Evolutionary conservation across 1,139 yeast genomes (phyloP).

Genomic region (Blastobotrys buckinghamii): DNA sequence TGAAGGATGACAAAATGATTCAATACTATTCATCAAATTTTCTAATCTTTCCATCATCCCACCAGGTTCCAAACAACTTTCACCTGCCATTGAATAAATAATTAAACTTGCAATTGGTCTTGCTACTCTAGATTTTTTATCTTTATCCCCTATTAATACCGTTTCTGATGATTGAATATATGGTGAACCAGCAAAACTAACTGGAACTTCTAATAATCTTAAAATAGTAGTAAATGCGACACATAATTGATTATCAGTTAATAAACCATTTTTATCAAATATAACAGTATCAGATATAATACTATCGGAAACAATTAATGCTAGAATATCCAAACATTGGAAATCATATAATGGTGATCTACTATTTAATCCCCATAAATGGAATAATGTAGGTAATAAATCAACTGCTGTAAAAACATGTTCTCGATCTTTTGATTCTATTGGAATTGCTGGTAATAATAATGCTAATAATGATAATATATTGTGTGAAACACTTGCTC

Average conservation of each 20-base stretch:
- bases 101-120: constrained; percentile 50
- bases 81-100: constrained; percentile 55
- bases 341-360: constrained; percentile 58
- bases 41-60: constrained; percentile 51
- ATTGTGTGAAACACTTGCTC: constrained; percentile 53
- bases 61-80: constrained; percentile 33
- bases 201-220: constrained; percentile 35
- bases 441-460: constrained; percentile 27
- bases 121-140: constrained; percentile 25
- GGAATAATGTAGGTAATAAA: constrained; percentile 53
- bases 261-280: constrained; percentile 52
- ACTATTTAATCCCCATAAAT: constrained; percentile 64
- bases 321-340: constrained; percentile 60
- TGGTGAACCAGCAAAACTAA: constrained; percentile 35
- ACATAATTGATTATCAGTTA: constrained; percentile 54
- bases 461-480: constrained; percentile 38
- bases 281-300: constrained; percentile 30
- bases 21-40: constrained; percentile 61
- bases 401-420: constrained; percentile 6
- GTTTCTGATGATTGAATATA: constrained; percentile 27
- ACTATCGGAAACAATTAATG: constrained; percentile 50
- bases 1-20: constrained; percentile 87
- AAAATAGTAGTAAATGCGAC: constrained; percentile 46
- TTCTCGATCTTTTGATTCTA: not conserved
- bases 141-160: constrained; percentile 22